Conservation (phyloP, 169 alveolate genomes). For the Eimeria zaria region DNA sequence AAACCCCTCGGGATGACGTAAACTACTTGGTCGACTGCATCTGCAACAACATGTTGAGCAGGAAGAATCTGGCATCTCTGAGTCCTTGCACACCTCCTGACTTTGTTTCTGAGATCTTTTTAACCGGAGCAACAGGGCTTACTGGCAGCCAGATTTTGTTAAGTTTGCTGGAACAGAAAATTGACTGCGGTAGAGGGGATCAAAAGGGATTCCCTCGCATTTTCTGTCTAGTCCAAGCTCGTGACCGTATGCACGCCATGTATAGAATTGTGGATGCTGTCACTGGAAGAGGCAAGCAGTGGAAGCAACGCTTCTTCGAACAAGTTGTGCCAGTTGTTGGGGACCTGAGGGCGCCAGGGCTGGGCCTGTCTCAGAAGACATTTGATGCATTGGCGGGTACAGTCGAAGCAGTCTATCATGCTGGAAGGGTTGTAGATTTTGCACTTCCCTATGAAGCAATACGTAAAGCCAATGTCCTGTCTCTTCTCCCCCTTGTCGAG, state of each 20-base stretch:
- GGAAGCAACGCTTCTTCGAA: conserved; percentile 59
- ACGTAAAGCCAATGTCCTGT: conserved; percentile 86
- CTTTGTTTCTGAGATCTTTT: conserved; percentile 66
- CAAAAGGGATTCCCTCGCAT: conserved; percentile 43
- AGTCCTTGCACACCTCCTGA: conserved; percentile 25
- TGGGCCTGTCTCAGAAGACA: conserved; percentile 83
- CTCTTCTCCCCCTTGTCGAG: conserved; percentile 82
- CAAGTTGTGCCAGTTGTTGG: conserved; percentile 85
- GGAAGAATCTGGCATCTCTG: conserved; percentile 9
- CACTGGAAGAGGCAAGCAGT: conserved; percentile 64
- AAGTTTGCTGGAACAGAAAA: conserved; percentile 62
- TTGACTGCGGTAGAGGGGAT: background rate
- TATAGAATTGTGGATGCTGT: conserved; percentile 80
- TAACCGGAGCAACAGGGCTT: conserved; percentile 89
- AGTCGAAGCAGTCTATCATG: conserved; percentile 87
- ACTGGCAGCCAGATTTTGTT: conserved; percentile 85
- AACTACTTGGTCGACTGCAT: conserved; percentile 11
- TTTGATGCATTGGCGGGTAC: conserved; percentile 63
- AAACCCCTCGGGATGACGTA: conserved; percentile 70
- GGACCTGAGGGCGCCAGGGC: conserved; percentile 81
- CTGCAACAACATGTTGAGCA: conserved; percentile 42
- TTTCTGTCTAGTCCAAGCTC: conserved; percentile 86
- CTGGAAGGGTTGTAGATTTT: conserved; percentile 86
- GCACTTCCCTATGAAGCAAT: conserved; percentile 81
- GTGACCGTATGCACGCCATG: conserved; percentile 80